Percentiles rank a stretch among this genome's conserved stretches.
These are phyloP conservation scores for Amauroascus verrucosus DNA, from an alignment of 2,329 filamentous ascomycete genomes.

Conservation along the genomic window DNA sequence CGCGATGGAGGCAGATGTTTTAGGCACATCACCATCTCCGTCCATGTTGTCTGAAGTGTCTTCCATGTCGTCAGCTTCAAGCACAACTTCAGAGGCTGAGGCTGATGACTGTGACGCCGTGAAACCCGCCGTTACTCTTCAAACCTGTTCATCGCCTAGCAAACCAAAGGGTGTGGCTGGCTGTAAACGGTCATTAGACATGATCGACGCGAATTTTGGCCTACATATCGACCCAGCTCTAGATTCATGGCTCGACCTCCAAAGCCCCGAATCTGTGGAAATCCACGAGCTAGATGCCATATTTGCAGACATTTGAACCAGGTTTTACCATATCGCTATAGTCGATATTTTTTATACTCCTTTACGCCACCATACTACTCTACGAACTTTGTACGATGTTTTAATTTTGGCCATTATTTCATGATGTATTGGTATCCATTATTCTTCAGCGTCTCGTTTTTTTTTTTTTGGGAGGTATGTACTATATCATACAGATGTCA, in stretches of 20 bases:
- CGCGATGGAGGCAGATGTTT: conserved; percentile 18
- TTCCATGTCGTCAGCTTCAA: conserved; percentile 35
- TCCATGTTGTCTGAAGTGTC: conserved; percentile 34
- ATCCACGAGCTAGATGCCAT: conserved; percentile 87
- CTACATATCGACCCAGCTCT: conserved; percentile 34
- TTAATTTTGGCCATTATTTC: conserved; percentile 1
- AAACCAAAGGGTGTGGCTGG: not conserved
- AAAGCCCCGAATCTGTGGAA: conserved; percentile 77
- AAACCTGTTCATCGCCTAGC: conserved; percentile 14
- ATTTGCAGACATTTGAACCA: conserved; percentile 56
- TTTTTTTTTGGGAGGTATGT: not conserved
- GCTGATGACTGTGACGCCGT: conserved; percentile 7
- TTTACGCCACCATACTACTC: not conserved
- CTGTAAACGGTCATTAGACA: conserved; percentile 22
- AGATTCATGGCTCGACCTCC: conserved; percentile 50
- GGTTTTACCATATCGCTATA: conserved; percentile 12
- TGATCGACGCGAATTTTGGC: conserved; percentile 31
- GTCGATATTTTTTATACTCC: not conserved
- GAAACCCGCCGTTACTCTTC: not conserved
- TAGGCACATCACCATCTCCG: conserved; percentile 35
- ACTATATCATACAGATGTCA: not conserved
- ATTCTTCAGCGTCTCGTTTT: not conserved
- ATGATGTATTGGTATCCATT: not conserved
- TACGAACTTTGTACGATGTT: not conserved
- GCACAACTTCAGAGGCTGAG: conserved; percentile 27